These are phyloP conservation scores for Naganishia friedmannii DNA, from an alignment of 768 basidiomycete species.

Conservation along the genomic window DNA sequence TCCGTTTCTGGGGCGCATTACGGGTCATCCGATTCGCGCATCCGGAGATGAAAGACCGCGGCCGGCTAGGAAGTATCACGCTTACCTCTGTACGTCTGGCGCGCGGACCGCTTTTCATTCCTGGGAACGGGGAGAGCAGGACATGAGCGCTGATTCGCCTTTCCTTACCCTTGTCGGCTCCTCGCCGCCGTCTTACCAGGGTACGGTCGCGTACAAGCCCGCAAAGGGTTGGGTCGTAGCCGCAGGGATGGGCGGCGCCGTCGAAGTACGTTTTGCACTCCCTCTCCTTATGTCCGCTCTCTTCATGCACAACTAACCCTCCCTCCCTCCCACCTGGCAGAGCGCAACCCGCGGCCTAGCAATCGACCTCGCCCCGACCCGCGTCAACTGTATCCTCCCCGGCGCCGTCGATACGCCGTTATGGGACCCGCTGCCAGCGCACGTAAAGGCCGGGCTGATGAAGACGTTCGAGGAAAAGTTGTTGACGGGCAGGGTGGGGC, in stretches of 20 bases:
- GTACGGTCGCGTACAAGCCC: constrained; percentile 6
- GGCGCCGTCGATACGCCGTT: constrained; percentile 17
- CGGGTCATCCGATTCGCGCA: background rate
- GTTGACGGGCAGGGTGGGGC: constrained; percentile 12
- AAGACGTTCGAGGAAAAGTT: constrained; percentile 3
- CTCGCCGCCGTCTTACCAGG: too few species aligned
- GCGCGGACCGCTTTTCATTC: too few species aligned
- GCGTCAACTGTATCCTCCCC: constrained; percentile 21
- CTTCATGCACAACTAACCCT: background rate
- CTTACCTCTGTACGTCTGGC: constrained; percentile 4
- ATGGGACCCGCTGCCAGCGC: background rate
- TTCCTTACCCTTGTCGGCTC: too few species aligned
- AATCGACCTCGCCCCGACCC: constrained; percentile 15
- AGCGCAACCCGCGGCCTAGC: constrained; percentile 18
- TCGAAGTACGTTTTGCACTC: too few species aligned
- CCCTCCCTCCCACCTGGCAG: background rate
- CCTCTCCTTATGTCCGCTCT: background rate
- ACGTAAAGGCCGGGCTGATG: background rate
- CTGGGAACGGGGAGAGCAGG: too few species aligned
- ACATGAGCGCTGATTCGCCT: too few species aligned
- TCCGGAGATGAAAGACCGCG: constrained; percentile 16
- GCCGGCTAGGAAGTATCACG: constrained; percentile 8
- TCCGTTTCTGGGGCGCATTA: constrained; percentile 11
- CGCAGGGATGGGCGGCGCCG: background rate
- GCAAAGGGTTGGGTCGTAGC: constrained; percentile 12